These are phyloP conservation scores for Vanrija pseudolonga DNA, from an alignment of 1,284 basidiomycete genomes.

Conservation along the genomic window DNA sequence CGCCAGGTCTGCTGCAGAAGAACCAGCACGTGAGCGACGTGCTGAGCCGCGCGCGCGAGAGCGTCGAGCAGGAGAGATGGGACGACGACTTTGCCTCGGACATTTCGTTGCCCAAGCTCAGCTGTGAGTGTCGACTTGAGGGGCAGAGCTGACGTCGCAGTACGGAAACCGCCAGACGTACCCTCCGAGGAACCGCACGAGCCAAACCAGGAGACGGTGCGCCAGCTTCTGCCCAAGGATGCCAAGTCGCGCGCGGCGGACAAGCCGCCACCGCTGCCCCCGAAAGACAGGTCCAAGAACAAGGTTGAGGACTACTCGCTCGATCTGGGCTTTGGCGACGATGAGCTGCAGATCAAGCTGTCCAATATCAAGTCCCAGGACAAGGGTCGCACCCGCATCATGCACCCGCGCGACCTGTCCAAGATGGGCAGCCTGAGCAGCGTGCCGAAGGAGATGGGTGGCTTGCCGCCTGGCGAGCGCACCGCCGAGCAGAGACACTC, in stretches of 20 bases:
- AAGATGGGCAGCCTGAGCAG: constrained; percentile 46
- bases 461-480: too few species aligned
- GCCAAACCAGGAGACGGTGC: constrained; percentile 34
- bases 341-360: constrained; percentile 87
- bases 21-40: constrained; percentile 69
- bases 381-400: constrained; percentile 65
- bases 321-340: constrained; percentile 70
- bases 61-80: constrained; percentile 25
- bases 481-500: too few species aligned
- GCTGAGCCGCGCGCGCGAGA: constrained; percentile 33
- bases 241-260: constrained; percentile 15
- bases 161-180: constrained; percentile 6
- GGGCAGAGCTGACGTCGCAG: background rate
- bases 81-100: constrained; percentile 99
- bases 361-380: constrained; percentile 72
- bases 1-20: constrained; percentile 33
- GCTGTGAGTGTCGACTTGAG: constrained; percentile 15
- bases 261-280: background rate
- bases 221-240: constrained; percentile 8
- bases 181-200: constrained; percentile 14
- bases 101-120: constrained; percentile 52
- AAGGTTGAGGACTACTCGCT: constrained; percentile 71
- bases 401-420: constrained; percentile 77
- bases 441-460: constrained; percentile 9
- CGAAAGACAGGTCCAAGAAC: background rate